A percentile compares a stretch with the other conserved stretches of the same genome.
phyloP scores from a whole-genome alignment of 2,329 filamentous ascomycete species.

The Neurospora crassa region DNA sequence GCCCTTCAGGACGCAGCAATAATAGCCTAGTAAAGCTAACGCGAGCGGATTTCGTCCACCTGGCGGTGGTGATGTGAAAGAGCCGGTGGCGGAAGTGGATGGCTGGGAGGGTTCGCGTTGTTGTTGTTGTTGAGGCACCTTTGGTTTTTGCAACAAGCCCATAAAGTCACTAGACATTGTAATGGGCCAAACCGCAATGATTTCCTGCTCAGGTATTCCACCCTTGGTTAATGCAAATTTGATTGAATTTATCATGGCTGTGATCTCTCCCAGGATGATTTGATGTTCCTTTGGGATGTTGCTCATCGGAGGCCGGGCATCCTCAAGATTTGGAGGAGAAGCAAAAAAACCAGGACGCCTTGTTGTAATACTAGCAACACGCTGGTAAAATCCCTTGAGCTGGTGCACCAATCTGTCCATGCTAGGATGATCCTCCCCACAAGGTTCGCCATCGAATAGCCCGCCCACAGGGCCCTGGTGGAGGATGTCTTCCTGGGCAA shows the following conservation, averaged over 20 bases:
- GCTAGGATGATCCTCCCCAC: background rate
- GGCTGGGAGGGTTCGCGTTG: background rate
- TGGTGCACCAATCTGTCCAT: constrained; percentile 8
- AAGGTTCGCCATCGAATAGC: constrained; percentile 7
- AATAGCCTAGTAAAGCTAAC: constrained; percentile 14
- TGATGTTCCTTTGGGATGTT: background rate
- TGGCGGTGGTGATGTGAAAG: background rate
- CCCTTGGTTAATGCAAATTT: constrained; percentile 2
- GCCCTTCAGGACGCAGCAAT: constrained; percentile 15
- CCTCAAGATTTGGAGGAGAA: background rate
- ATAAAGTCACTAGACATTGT: constrained; percentile 10
- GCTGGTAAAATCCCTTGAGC: constrained; percentile 4
- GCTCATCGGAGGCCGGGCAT: background rate
- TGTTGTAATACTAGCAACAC: background rate
- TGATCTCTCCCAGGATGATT: constrained; percentile 9
- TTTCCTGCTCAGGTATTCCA: constrained; percentile 11
- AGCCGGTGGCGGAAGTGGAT: background rate
- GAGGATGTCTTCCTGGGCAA: constrained; percentile 9
- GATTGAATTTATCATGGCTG: constrained; percentile 5
- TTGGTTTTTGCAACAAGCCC: constrained; percentile 5
- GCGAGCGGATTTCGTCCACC: constrained; percentile 11
- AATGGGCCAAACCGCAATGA: constrained; percentile 15
- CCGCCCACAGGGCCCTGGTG: constrained; percentile 10
- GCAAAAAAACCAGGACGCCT: background rate
- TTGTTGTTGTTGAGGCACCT: background rate